A percentile compares a stretch with the other conserved stretches of the same genome.
Conservation (phyloP, 257 asterid genomes). For the Solanum pennellii region DNA sequence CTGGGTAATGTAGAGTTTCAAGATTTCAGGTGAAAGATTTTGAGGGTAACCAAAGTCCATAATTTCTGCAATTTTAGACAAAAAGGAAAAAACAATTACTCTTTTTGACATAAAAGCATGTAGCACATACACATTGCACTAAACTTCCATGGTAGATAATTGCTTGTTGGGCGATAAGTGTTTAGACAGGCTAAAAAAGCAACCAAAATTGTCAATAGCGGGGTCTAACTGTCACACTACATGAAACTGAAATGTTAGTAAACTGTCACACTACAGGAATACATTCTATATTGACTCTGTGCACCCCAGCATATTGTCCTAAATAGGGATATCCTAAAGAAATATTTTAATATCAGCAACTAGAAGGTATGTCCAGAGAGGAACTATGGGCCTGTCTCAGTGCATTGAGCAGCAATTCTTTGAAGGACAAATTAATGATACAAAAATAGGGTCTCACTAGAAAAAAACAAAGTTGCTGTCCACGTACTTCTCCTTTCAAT, state of each 20-base stretch:
- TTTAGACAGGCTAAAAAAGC: not conserved
- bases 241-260: not conserved
- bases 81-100: not conserved
- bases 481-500: not conserved
- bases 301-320: not conserved
- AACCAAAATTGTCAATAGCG: not conserved
- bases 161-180: not conserved
- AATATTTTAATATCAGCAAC: not conserved
- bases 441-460: not conserved
- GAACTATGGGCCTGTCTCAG: not conserved
- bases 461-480: not conserved
- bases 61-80: slow-evolving; percentile 49
- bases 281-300: not conserved
- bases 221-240: not conserved
- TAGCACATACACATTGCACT: not conserved
- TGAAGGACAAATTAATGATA: not conserved
- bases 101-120: not conserved
- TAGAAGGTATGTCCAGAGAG: not conserved
- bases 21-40: slow-evolving; percentile 93
- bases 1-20: slow-evolving; percentile 98
- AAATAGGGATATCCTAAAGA: not conserved
- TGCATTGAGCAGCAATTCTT: not conserved
- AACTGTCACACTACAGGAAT: not conserved
- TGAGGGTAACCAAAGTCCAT: slow-evolving; percentile 99
- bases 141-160: not conserved